A percentile compares a stretch with the other conserved stretches of the same genome.
Conservation (phyloP, 768 basidiomycete genomes). For the Suillus weaverae region DNA sequence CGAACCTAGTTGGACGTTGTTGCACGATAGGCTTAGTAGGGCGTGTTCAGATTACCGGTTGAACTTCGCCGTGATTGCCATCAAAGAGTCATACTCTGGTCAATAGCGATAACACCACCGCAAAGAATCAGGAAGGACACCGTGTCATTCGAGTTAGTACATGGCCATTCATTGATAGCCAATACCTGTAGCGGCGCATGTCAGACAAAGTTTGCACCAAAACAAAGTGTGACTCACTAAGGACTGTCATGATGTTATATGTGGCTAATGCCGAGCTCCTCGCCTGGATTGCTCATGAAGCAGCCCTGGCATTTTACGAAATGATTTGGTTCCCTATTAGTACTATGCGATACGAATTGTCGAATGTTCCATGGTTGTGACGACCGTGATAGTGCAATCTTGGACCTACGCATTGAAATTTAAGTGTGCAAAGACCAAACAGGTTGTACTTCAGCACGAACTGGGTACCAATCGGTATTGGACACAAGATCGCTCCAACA, state of each 20-base stretch:
- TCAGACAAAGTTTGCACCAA: not conserved
- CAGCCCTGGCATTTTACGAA: not conserved
- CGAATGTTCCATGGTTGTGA: not conserved
- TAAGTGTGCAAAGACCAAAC: not conserved
- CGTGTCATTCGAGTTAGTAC: too few relatives aligned
- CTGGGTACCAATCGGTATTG: not conserved
- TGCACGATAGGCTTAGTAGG: not conserved
- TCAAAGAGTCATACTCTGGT: not conserved
- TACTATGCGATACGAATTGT: not conserved
- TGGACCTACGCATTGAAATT: not conserved
- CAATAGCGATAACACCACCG: not conserved
- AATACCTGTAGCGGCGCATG: not conserved
- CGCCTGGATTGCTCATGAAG: not conserved
- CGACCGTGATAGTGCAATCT: not conserved
- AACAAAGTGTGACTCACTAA: not conserved
- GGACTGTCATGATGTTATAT: not conserved
- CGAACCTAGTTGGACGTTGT: not conserved
- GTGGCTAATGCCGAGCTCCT: not conserved
- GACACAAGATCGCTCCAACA: not conserved
- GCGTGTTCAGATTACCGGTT: not conserved
- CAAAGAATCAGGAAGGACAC: not conserved
- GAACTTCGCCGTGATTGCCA: not conserved
- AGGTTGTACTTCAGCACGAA: not conserved
- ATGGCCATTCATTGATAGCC: not conserved
- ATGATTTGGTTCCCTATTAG: not conserved